Conservation (phyloP, 2,329 filamentous ascomycete species). For the Aaosphaeria pasadenensis region DNA sequence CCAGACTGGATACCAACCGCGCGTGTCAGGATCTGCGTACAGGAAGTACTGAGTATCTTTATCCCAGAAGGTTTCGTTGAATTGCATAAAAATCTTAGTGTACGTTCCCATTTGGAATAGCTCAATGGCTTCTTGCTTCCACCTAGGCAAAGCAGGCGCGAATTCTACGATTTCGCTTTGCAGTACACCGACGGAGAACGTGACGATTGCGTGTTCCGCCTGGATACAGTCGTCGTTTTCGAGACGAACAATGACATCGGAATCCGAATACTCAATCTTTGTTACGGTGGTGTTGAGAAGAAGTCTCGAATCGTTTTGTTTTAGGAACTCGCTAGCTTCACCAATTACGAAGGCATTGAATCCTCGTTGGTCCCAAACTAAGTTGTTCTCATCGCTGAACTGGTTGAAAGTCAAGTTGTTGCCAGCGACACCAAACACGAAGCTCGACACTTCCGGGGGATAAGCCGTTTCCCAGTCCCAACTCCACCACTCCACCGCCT, state of each 20-base stretch:
- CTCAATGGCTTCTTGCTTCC: constrained; percentile 63
- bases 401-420: constrained; percentile 63
- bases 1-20: constrained; percentile 60
- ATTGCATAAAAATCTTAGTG: constrained; percentile 71
- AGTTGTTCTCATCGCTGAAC: constrained; percentile 61
- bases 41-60: constrained; percentile 52
- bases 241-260: constrained; percentile 54
- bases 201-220: constrained; percentile 63
- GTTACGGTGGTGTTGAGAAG: constrained; percentile 58
- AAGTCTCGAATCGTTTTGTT: constrained; percentile 54
- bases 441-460: constrained; percentile 55
- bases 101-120: constrained; percentile 69
- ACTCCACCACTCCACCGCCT: constrained; percentile 62
- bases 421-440: constrained; percentile 54
- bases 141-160: constrained; percentile 56
- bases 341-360: constrained; percentile 58
- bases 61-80: constrained; percentile 66
- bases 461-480: constrained; percentile 60
- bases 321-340: constrained; percentile 58
- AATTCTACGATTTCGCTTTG: constrained; percentile 61
- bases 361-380: constrained; percentile 60
- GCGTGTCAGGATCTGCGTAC: constrained; percentile 48
- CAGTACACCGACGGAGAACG: constrained; percentile 66
- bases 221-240: constrained; percentile 55
- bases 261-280: constrained; percentile 51